Evolutionary conservation across 768 basidiomycete genomes (phyloP).

Genomic region (Lentinula aciculospora): DNA sequence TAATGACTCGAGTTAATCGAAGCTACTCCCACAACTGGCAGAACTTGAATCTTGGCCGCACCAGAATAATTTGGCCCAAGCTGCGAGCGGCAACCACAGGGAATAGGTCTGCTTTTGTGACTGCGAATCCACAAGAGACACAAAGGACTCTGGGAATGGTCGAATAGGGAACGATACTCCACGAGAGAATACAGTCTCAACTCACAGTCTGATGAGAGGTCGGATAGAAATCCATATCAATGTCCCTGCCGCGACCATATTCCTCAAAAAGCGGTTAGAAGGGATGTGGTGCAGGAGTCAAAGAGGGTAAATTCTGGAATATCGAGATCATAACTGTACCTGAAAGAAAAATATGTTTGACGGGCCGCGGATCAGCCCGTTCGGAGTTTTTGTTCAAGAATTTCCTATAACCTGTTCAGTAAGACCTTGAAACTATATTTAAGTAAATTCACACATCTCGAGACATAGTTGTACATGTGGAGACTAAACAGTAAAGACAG

Average conservation of each 20-base stretch:
- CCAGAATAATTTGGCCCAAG: slow-evolving; percentile 48
- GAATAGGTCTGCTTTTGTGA: slow-evolving; percentile 41
- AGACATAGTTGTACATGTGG: too few relatives aligned
- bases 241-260: slow-evolving; percentile 22
- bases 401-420: too few relatives aligned
- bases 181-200: neutral
- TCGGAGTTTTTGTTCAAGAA: neutral
- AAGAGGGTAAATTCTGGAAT: neutral
- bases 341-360: too few relatives aligned
- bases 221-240: slow-evolving; percentile 43
- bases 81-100: slow-evolving; percentile 36
- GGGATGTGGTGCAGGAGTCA: neutral
- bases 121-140: slow-evolving; percentile 33
- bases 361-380: neutral
- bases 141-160: slow-evolving; percentile 30
- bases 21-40: neutral
- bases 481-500: too few relatives aligned
- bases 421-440: too few relatives aligned
- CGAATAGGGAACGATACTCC: neutral
- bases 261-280: neutral
- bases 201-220: slow-evolving; percentile 40
- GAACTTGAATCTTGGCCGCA: slow-evolving; percentile 18
- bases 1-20: neutral
- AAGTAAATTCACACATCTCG: too few relatives aligned
- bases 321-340: too few relatives aligned